phyloP scores from a whole-genome alignment of 1,284 basidiomycete genomes.

The Prillingera fragicola region DNA sequence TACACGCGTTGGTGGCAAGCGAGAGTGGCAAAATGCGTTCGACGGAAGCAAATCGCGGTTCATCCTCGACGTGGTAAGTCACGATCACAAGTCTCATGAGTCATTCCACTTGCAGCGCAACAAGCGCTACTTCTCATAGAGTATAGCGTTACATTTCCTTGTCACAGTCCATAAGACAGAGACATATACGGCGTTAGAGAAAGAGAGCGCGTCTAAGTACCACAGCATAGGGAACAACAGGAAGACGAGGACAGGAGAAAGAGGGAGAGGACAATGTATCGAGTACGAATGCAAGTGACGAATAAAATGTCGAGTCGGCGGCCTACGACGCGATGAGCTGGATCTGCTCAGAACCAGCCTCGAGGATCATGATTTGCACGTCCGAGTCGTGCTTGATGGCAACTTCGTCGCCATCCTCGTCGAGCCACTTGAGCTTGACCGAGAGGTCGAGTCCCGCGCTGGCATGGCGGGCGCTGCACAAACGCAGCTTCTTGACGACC shows the following conservation, averaged over 20 bases:
- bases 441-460: constrained; percentile 66
- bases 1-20: too few relatives aligned
- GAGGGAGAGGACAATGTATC: not conserved
- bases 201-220: too few relatives aligned
- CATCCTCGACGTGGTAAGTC: too few relatives aligned
- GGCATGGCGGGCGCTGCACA: constrained; percentile 71
- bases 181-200: too few relatives aligned
- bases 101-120: too few relatives aligned
- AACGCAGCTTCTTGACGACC: constrained; percentile 83
- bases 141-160: too few relatives aligned
- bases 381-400: constrained; percentile 39
- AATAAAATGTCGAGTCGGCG: not conserved
- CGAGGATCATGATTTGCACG: constrained; percentile 41
- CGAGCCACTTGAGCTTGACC: constrained; percentile 42
- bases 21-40: not conserved
- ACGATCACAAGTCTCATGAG: too few relatives aligned
- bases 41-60: not conserved
- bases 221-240: too few relatives aligned
- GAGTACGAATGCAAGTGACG: not conserved
- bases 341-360: constrained; percentile 19
- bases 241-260: not conserved
- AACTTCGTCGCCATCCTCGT: constrained; percentile 41
- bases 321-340: constrained; percentile 16
- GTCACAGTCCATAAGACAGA: too few relatives aligned
- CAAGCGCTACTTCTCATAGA: too few relatives aligned